Evolutionary conservation across 2,329 filamentous ascomycete species (phyloP).

Genomic region (Exserohilum rostratum): DNA sequence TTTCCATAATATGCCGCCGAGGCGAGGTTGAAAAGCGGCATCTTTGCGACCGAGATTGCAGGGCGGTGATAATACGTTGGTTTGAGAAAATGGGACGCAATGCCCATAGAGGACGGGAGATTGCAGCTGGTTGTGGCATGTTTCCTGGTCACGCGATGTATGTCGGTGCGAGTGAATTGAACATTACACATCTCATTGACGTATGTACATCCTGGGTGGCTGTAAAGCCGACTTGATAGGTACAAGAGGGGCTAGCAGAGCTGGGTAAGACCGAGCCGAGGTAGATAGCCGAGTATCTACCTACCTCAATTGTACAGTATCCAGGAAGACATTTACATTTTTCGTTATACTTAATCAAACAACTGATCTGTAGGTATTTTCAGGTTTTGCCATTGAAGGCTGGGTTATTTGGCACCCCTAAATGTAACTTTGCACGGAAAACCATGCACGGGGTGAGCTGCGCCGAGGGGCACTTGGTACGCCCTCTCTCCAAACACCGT

Average conservation of each 20-base stretch:
- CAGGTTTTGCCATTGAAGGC: neutral
- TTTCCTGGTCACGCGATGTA: neutral
- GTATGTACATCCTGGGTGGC: neutral
- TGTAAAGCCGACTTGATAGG: conserved; percentile 5
- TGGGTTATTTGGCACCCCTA: neutral
- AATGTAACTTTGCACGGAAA: conserved; percentile 47
- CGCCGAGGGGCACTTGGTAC: conserved; percentile 20
- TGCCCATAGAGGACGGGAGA: neutral
- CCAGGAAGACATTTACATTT: neutral
- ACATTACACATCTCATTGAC: neutral
- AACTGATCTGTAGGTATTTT: neutral
- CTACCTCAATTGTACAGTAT: neutral
- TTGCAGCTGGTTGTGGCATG: neutral
- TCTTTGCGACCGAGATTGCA: neutral
- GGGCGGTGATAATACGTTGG: too few species aligned
- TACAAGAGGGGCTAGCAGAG: neutral
- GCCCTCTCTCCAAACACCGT: conserved; percentile 14
- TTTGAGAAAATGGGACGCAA: neutral
- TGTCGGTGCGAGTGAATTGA: neutral
- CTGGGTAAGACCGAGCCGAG: neutral
- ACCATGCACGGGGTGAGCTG: conserved; percentile 21
- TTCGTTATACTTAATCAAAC: neutral
- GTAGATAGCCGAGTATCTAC: neutral
- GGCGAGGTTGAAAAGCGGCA: conserved; percentile 40
- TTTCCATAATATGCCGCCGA: conserved; percentile 67